phyloP scores from a whole-genome alignment of 257 asterid species.

The Nicotiana noctiflora region DNA sequence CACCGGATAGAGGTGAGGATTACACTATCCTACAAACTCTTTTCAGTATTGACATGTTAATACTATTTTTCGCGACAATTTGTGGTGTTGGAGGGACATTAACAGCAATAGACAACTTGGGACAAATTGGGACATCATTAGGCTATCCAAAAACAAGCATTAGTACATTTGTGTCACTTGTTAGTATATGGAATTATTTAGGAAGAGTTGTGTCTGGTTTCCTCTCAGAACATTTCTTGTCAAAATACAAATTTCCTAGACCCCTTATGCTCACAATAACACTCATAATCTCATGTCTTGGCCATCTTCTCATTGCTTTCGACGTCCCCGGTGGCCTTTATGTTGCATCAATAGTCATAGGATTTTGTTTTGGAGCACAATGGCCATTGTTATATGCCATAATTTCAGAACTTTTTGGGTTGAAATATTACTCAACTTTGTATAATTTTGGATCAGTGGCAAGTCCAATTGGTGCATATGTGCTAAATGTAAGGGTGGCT shows the following conservation, averaged over 20 bases:
- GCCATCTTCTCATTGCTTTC: constrained; percentile 6
- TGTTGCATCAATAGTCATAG: constrained; percentile 3
- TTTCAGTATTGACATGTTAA: constrained; percentile 5
- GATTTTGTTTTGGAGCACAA: constrained; percentile 7
- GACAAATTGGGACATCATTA: background rate
- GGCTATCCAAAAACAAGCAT: background rate
- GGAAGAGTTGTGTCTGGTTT: constrained; percentile 9
- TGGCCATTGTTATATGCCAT: constrained; percentile 4
- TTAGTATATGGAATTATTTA: constrained; percentile 6
- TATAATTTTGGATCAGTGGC: constrained; percentile 8
- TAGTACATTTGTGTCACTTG: constrained; percentile 5
- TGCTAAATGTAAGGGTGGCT: background rate
- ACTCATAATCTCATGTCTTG: background rate
- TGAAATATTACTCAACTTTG: constrained; percentile 3
- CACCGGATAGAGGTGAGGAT: constrained; percentile 11
- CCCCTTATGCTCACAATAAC: constrained; percentile 3
- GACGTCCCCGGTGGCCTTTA: background rate
- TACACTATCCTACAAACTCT: background rate
- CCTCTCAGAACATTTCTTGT: constrained; percentile 1
- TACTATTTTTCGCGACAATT: background rate
- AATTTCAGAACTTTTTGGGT: background rate
- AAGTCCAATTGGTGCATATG: constrained; percentile 1
- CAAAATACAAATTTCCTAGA: background rate
- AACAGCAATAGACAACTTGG: constrained; percentile 9
- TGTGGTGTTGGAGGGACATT: constrained; percentile 14